Evolutionary conservation across 108 stramenopile species (phyloP), one percentile per base, ranked within the genome.

Genomic region (Cyclostephanos tholiformis): DNA sequence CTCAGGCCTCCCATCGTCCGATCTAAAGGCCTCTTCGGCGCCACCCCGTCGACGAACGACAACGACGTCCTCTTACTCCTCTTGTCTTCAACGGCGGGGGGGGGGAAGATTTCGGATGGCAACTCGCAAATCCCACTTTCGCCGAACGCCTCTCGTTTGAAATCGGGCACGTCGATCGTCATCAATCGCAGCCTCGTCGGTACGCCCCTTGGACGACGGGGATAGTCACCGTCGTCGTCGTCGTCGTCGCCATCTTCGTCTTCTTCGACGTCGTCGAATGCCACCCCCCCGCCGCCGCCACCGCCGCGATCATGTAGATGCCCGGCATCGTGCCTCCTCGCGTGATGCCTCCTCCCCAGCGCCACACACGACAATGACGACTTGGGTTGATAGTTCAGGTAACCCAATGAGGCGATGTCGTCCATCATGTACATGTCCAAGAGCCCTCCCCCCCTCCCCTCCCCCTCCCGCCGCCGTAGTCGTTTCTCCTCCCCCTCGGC

Each of bases 351-450:
- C 30, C 30, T 25, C 26, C 16, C 25, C 32, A 48, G 14, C 39
- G 56, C 27, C 27, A 56, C 6, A 8, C 4, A 1, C 17, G 55
- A 1, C 25, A 41, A 43, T 20, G 56, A 26, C 10, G 49, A n/a
- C 14, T 48, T 41, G 17, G 53, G 55, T 57, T 65, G 73, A 62
- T 68, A 68, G 41, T 83, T 79, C 30, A 83, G 68, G 56, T 91
- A 91, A 7, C 82, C 50, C 67, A 89, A 89, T 39, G 77, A 72
- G 19, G 87, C 87, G n/a, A 91, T 88, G 26, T 72, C 73, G 75
- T 89, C 90, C 87, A 88, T 91, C 35, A 91, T 69, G 71, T 88
- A 67, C 23, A 79, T 79, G 59, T 89, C 87, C 22, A 79, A 22
- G 41, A 9, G 11, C 9, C 41, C 41, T 7, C 41, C 41, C 11